Evolutionary conservation across 2,329 filamentous ascomycete genomes (phyloP), one percentile per base, ranked within the genome.

Genomic region (Cladosporium sp.): DNA sequence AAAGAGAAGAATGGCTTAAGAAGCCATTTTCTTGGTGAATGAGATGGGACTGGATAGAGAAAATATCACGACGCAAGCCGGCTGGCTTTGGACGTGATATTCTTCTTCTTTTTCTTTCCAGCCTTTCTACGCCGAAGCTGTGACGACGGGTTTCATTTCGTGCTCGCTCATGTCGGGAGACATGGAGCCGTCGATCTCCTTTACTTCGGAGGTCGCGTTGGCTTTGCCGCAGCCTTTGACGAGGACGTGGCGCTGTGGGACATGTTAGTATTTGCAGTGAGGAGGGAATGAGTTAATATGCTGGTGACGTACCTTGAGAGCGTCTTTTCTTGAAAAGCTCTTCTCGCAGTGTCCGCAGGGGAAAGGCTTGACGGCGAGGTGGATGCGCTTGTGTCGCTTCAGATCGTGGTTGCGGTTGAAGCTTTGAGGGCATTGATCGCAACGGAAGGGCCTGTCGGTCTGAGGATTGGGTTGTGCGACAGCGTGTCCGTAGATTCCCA

Each of bases 361-460:
- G 68, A 92, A 97, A 0, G 93, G 93, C 76, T 99, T 99, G 36
- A 97, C 89, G 0, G 90, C 88, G 52, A 97, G 72, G 69, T 99
- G 93, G 53, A 97, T 97, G 43, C 90, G 78, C 76, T 96, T 96
- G 69, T 99, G 93, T 45, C 93, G 81, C 72, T 99, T 99, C 61
- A 97, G 70, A 64, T 97, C 93, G 65, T 97, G 93, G 58, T 97
- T 97, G 4, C 93, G 80, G 68, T 95, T 97, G 73, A 99, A 99
- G 32, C 88, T 91, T 67, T 95, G 89, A 0, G 88, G 83, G 64
- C 93, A 99, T 65, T 88, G 80, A 60, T 97, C 90, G 67, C 93
- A 99, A 70, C 91, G 91, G 76, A 95, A 97, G 0, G 93, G 93
- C 4, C 92, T 83, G 60, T 97, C 92, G 51, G 86, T 85, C 22